Base-by-base conservation (phyloP, 768 basidiomycete genomes). In the Cyathus striatus region DNA sequence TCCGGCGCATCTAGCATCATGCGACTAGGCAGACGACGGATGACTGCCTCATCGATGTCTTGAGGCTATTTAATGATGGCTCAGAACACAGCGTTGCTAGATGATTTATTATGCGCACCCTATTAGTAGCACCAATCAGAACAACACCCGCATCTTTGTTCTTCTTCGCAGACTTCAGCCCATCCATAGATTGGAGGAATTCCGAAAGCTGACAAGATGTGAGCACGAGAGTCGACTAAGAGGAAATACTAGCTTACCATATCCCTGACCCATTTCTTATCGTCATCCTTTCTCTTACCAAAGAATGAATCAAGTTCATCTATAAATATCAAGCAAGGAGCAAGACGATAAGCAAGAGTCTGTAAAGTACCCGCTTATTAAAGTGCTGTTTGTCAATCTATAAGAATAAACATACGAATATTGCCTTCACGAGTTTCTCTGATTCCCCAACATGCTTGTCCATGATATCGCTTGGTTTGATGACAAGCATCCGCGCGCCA, bases 271-370 rank as follows among this genome's bases (percentile, higher is more conserved):
- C 43, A 48, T 7, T 10, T 44, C 39, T 40, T 36, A 3, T 44
- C 45, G 26, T 35, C 34, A 23, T 25, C 40, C 23, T 25, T 32
- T 23, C 51, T 34, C 24, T 43, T 42, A 23, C 46, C 23, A 23
- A 89, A 63, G 55, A 88, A 77, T 1, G 79, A 77, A 49, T 89
- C 86, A 47, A 89, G 86, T 61, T 89, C 86, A 54, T 89, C 87
- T 49, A 89, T 83, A 61, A 89, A 88, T 45, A 89, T 81, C 56
- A 89, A 85, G 39, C 76, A 70, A 1, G 86, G 86, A 48, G 86
- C 81, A 16, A 83, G 72, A 58, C 86, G 86, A 38, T 72, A 64
- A 14, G 87, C 87, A 14, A 89, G 72, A 16, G 78, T 78, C 63
- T 88, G 26, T 23, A 6, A 85, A 10, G 40, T 18, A 32, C 16